These are phyloP conservation scores for Stephanocyclus meneghinianus DNA, from an alignment of 352 stramenopile genomes.

Conservation along the genomic window DNA sequence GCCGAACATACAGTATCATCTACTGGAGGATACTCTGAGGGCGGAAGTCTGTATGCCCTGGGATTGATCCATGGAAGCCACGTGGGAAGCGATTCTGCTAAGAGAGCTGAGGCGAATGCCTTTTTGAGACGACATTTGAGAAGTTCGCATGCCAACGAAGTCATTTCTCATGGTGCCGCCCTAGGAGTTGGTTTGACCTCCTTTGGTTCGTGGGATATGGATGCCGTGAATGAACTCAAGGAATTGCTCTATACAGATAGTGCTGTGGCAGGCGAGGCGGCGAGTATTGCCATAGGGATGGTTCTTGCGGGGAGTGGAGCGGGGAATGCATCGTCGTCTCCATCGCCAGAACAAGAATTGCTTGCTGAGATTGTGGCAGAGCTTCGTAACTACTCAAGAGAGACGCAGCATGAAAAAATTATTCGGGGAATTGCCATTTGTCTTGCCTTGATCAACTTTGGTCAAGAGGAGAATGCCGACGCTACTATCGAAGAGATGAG, in stretches of 20 bases:
- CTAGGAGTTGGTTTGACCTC: slow-evolving; percentile 95
- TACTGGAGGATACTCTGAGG: slow-evolving; percentile 94
- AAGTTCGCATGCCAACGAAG: slow-evolving; percentile 90
- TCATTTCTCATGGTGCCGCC: slow-evolving; percentile 96
- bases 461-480: slow-evolving; percentile 95
- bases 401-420: slow-evolving; percentile 99
- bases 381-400: slow-evolving; percentile 95
- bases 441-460: slow-evolving; percentile 98
- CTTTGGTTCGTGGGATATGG: slow-evolving; percentile 91
- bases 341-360: slow-evolving; percentile 66
- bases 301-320: slow-evolving; percentile 92
- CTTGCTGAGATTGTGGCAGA: slow-evolving; percentile 84
- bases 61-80: slow-evolving; percentile 98
- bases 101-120: slow-evolving; percentile 66
- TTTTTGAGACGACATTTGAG: slow-evolving; percentile 83
- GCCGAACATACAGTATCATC: slow-evolving; percentile 46
- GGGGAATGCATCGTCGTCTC: slow-evolving; percentile 71
- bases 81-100: slow-evolving; percentile 85
- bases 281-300: slow-evolving; percentile 96
- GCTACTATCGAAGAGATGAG: slow-evolving; percentile 95
- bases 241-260: slow-evolving; percentile 97
- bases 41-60: slow-evolving; percentile 96
- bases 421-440: slow-evolving; percentile 97
- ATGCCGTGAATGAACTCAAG: slow-evolving; percentile 96
- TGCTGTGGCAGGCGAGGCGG: slow-evolving; percentile 95